Conservation (phyloP, 2,329 filamentous ascomycete species). For the Cercospora brassicicola region DNA sequence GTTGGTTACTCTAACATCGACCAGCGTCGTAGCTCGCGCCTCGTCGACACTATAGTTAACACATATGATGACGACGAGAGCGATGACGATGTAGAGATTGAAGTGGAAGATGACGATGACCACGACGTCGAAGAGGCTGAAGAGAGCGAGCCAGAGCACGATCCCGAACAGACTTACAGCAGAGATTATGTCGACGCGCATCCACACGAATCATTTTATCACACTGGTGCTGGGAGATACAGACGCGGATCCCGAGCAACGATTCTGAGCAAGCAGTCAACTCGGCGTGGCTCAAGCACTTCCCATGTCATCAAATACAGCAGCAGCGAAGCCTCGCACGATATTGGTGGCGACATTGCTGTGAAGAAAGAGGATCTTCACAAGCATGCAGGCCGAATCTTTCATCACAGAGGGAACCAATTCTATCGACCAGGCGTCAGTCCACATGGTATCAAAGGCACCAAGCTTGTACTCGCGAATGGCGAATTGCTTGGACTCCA, state of each 20-base stretch:
- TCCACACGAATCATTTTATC: conserved; percentile 34
- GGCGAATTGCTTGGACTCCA: conserved; percentile 16
- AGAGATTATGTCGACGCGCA: conserved; percentile 32
- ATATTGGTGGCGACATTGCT: conserved; percentile 17
- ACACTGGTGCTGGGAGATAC: conserved; percentile 34
- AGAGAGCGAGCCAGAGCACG: conserved; percentile 9
- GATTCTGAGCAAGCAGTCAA: conserved; percentile 7
- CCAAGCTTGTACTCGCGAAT: conserved; percentile 20
- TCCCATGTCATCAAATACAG: conserved; percentile 21
- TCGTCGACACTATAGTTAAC: conserved; percentile 21
- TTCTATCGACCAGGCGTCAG: conserved; percentile 35
- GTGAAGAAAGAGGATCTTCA: conserved; percentile 27
- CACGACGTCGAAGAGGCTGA: conserved; percentile 14
- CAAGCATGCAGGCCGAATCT: conserved; percentile 28
- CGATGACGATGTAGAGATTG: conserved; percentile 11
- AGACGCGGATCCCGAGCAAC: conserved; percentile 26
- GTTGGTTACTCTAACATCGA: conserved; percentile 15
- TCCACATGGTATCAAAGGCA: conserved; percentile 28
- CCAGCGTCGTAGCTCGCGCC: conserved; percentile 27
- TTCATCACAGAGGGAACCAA: conserved; percentile 37
- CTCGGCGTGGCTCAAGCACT: conserved; percentile 19
- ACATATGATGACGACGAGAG: conserved; percentile 22
- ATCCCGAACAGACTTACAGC: conserved; percentile 29
- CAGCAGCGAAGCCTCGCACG: conserved; percentile 20
- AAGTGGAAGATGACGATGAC: conserved; percentile 17